Percentiles rank a stretch among this genome's conserved stretches.
phyloP scores from a whole-genome alignment of 345 rosid genomes.

The Corchorus capsularis region DNA sequence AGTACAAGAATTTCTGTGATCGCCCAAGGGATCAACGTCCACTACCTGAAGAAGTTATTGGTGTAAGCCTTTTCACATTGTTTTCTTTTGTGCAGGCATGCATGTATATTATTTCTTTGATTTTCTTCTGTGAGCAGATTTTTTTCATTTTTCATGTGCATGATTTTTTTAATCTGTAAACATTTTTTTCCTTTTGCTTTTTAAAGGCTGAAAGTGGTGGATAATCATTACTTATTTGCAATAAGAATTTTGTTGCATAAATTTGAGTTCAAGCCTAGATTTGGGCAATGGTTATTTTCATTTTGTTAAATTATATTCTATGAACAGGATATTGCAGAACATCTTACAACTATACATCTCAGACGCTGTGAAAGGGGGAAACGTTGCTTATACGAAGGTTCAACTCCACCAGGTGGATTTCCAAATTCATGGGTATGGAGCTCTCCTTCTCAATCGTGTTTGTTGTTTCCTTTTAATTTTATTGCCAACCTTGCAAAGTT shows the following conservation, averaged over 20 bases:
- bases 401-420: slow-evolving; percentile 77
- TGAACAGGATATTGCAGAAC: slow-evolving; percentile 77
- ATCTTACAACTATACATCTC: slow-evolving; percentile 73
- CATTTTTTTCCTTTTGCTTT: not conserved
- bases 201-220: not conserved
- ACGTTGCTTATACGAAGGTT: slow-evolving; percentile 81
- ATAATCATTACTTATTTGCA: not conserved
- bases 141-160: not conserved
- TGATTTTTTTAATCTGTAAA: not conserved
- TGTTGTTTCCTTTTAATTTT: not conserved
- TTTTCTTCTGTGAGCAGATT: not conserved
- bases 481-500: not conserved
- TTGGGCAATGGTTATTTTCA: not conserved
- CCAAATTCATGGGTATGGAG: slow-evolving; percentile 82
- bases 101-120: not conserved
- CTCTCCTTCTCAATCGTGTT: slow-evolving; percentile 1
- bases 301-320: slow-evolving; percentile 10
- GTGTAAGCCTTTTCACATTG: slow-evolving; percentile 49
- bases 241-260: not conserved
- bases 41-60: slow-evolving; percentile 82
- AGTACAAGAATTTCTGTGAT: slow-evolving; percentile 88
- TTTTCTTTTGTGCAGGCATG: not conserved
- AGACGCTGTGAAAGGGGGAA: slow-evolving; percentile 80
- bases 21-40: slow-evolving; percentile 86
- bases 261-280: not conserved